Evolutionary conservation across 441 rosid genomes (phyloP).

Genomic region (Manihot esculenta): DNA sequence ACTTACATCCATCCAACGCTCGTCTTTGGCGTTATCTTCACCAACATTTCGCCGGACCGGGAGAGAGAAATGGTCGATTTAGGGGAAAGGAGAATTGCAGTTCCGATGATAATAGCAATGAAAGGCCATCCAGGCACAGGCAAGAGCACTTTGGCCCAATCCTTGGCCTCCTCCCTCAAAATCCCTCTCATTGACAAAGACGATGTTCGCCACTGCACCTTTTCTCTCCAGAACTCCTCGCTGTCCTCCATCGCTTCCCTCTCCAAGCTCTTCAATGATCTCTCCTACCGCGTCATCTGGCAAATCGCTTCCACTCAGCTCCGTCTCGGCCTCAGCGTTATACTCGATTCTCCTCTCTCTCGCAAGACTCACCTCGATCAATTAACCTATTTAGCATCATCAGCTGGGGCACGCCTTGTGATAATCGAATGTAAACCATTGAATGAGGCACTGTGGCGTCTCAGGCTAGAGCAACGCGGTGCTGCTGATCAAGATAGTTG

Average conservation of each 20-base stretch:
- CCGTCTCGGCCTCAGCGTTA: slow-evolving; percentile 46
- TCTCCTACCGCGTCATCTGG: slow-evolving; percentile 44
- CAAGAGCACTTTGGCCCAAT: slow-evolving; percentile 50
- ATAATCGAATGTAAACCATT: slow-evolving; percentile 54
- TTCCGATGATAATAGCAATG: slow-evolving; percentile 51
- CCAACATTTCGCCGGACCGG: no score
- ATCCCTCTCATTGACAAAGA: slow-evolving; percentile 72
- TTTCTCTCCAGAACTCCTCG: slow-evolving; percentile 32
- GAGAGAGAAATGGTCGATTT: neutral
- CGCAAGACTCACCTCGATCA: slow-evolving; percentile 43
- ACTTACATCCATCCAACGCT: neutral
- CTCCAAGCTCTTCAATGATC: slow-evolving; percentile 46
- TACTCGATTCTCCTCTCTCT: slow-evolving; percentile 65
- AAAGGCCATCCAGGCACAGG: slow-evolving; percentile 76
- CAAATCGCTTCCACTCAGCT: slow-evolving; percentile 54
- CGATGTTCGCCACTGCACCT: slow-evolving; percentile 59
- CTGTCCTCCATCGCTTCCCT: slow-evolving; percentile 3
- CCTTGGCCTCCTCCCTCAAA: slow-evolving; percentile 47
- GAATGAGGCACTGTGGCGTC: slow-evolving; percentile 50
- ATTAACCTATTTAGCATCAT: slow-evolving; percentile 34
- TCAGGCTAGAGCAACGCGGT: slow-evolving; percentile 48
- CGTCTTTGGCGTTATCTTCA: no score
- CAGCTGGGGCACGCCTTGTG: slow-evolving; percentile 35
- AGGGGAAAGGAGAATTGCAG: neutral
- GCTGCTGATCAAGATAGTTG: slow-evolving; percentile 30